Evolutionary conservation across 163 green algal species (phyloP).

Genomic region (Chlamydomonas reinhardtii): DNA sequence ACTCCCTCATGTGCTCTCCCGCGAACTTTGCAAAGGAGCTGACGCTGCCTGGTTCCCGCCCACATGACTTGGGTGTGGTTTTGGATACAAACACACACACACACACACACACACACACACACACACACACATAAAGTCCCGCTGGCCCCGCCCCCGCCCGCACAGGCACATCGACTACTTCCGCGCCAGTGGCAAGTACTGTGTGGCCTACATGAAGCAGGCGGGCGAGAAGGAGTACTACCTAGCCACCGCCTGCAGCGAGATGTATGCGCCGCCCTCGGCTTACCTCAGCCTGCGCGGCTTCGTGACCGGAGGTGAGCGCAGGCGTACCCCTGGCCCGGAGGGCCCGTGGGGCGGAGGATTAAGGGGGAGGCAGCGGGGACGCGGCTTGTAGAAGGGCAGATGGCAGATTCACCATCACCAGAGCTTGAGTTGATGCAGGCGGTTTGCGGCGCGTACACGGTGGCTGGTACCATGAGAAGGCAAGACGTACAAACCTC

Average conservation of each 20-base stretch:
- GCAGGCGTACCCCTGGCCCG: not conserved
- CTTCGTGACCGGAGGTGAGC: constrained; percentile 64
- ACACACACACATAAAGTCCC: not conserved
- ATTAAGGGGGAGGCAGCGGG: not conserved
- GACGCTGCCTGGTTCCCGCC: no score
- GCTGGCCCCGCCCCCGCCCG: no score
- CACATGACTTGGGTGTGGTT: no score
- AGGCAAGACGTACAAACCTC: no score
- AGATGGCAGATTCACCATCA: no score
- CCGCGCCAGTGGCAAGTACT: constrained; percentile 88
- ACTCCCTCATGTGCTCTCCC: no score
- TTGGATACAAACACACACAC: no score
- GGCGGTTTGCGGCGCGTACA: no score
- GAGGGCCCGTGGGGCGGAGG: not conserved
- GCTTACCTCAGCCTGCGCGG: constrained; percentile 86
- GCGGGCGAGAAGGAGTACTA: constrained; percentile 90
- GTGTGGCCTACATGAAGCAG: constrained; percentile 87
- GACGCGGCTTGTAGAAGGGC: no score
- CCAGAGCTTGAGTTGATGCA: no score
- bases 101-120: not conserved
- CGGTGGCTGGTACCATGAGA: no score
- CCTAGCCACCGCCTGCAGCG: constrained; percentile 84
- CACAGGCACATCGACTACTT: constrained; percentile 84
- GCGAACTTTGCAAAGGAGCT: no score
- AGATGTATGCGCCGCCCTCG: constrained; percentile 91